A percentile compares a stretch with the other conserved stretches of the same genome.
phyloP scores from a whole-genome alignment of 75 land plant species.

The Pinus taeda region DNA sequence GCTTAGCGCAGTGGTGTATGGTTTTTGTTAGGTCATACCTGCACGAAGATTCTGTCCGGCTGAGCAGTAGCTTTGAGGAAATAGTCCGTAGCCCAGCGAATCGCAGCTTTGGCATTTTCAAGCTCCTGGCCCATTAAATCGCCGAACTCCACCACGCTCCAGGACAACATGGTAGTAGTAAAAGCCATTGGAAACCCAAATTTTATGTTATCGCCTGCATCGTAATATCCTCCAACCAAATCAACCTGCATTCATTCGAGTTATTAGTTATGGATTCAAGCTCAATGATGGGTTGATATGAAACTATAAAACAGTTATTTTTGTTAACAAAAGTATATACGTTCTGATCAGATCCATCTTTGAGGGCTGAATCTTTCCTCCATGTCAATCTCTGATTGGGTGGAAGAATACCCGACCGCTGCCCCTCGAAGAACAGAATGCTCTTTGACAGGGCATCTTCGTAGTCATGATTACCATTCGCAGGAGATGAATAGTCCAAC shows the following conservation, averaged over 20 bases:
- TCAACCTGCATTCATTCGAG: not conserved
- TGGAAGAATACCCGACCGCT: constrained; percentile 22
- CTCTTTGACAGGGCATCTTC: constrained; percentile 12
- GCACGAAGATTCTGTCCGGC: constrained; percentile 41
- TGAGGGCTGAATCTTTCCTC: constrained; percentile 22
- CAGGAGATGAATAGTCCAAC: too few relatives aligned
- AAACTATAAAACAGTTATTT: too few relatives aligned
- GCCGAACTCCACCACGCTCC: constrained; percentile 84
- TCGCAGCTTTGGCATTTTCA: constrained; percentile 48
- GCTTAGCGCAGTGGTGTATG: not conserved
- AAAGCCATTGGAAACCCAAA: constrained; percentile 92
- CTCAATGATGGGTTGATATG: too few relatives aligned
- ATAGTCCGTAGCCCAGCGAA: constrained; percentile 83
- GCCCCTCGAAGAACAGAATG: constrained; percentile 25
- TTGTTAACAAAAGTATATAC: not conserved
- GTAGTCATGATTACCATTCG: constrained; percentile 3
- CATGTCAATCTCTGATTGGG: constrained; percentile 15
- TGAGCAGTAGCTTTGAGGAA: constrained; percentile 65
- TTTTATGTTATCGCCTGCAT: constrained; percentile 92
- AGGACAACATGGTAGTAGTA: constrained; percentile 83
- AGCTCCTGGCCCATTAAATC: constrained; percentile 41
- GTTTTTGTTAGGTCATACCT: constrained; percentile 22
- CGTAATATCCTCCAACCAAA: constrained; percentile 92
- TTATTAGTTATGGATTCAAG: too few relatives aligned
- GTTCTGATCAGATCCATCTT: constrained; percentile 17